A percentile compares a stretch with the other conserved stretches of the same genome.
Evolutionary conservation across 306 rosid genomes (phyloP).

Genomic region (Hippophae gyantsensis): DNA sequence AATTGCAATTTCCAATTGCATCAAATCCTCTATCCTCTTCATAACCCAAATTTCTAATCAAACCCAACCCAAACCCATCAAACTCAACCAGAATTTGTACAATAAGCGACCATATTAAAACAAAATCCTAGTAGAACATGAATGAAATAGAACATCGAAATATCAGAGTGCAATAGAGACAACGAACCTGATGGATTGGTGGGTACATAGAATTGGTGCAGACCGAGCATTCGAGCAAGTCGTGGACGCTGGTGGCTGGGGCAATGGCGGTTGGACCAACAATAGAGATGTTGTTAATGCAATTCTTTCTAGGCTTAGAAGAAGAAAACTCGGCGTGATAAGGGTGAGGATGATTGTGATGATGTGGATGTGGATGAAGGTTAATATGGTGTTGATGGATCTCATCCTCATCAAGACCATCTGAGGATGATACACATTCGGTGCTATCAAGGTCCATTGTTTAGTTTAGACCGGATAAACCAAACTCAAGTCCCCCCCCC

Average conservation of each 20-base stretch:
- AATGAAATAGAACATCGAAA: neutral
- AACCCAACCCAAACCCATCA: slow-evolving; percentile 5
- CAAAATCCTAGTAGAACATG: neutral
- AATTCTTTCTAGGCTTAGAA: slow-evolving; percentile 59
- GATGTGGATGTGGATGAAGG: slow-evolving; percentile 36
- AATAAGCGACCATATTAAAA: neutral
- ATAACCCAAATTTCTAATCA: slow-evolving; percentile 2
- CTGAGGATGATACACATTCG: slow-evolving; percentile 78
- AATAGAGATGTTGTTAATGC: slow-evolving; percentile 26
- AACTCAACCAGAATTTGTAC: slow-evolving; percentile 2
- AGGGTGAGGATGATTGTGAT: slow-evolving; percentile 28
- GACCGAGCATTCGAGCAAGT: slow-evolving; percentile 89
- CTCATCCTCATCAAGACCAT: slow-evolving; percentile 86
- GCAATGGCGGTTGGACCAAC: slow-evolving; percentile 47
- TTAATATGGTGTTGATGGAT: slow-evolving; percentile 47
- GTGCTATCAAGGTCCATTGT: slow-evolving; percentile 74
- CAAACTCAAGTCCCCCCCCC: slow-evolving; percentile 3
- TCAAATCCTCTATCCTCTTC: neutral
- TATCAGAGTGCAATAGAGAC: slow-evolving; percentile 2
- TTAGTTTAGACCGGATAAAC: slow-evolving; percentile 11
- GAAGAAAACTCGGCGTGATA: slow-evolving; percentile 67
- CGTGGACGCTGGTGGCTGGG: slow-evolving; percentile 94
- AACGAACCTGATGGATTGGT: slow-evolving; percentile 80
- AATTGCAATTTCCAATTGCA: neutral
- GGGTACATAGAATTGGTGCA: slow-evolving; percentile 98